A percentile compares a stretch with the other conserved stretches of the same genome.
Evolutionary conservation across 352 stramenopile species (phyloP).

Genomic region (Peronosclerospora sorghi): DNA sequence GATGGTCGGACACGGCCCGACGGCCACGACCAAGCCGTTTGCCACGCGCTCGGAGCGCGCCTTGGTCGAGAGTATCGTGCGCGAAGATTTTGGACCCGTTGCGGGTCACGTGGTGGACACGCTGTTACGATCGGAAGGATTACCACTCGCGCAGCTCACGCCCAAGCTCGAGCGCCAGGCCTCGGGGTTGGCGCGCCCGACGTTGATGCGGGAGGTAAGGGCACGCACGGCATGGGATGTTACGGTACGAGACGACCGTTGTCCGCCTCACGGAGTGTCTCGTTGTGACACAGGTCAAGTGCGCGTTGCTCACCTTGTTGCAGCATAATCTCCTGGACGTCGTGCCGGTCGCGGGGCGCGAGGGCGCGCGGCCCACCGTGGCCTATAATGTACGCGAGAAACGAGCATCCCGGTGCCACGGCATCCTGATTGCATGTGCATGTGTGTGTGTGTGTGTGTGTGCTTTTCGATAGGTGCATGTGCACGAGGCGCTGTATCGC

Average conservation of each 20-base stretch:
- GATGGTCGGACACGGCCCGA: not conserved
- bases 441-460: not conserved
- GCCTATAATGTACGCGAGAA: conserved; percentile 37
- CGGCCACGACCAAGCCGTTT: conserved; percentile 17
- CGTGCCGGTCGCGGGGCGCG: conserved; percentile 25
- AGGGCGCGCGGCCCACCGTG: conserved; percentile 7
- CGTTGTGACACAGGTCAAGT: conserved; percentile 41
- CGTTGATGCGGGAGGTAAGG: conserved; percentile 42
- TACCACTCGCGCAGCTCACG: conserved; percentile 56
- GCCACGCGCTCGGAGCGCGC: conserved; percentile 61
- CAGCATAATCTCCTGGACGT: conserved; percentile 81
- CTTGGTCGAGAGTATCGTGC: conserved; percentile 61
- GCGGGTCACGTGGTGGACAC: conserved; percentile 45
- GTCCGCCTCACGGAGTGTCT: not conserved
- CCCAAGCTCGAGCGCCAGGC: conserved; percentile 33
- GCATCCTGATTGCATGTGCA: not conserved
- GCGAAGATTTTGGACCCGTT: conserved; percentile 71
- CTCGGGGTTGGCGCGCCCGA: conserved; percentile 11
- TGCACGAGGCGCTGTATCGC: conserved; percentile 70
- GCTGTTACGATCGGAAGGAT: conserved; percentile 56
- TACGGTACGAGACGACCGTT: not conserved
- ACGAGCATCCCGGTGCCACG: not conserved
- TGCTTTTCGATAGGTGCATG: conserved; percentile 43
- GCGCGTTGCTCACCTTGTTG: conserved; percentile 73
- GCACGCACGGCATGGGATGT: not conserved